A percentile compares a stretch with the other conserved stretches of the same genome.
phyloP scores from a whole-genome alignment of 1,284 basidiomycete species.

The Ceratobasidium papillatum region DNA sequence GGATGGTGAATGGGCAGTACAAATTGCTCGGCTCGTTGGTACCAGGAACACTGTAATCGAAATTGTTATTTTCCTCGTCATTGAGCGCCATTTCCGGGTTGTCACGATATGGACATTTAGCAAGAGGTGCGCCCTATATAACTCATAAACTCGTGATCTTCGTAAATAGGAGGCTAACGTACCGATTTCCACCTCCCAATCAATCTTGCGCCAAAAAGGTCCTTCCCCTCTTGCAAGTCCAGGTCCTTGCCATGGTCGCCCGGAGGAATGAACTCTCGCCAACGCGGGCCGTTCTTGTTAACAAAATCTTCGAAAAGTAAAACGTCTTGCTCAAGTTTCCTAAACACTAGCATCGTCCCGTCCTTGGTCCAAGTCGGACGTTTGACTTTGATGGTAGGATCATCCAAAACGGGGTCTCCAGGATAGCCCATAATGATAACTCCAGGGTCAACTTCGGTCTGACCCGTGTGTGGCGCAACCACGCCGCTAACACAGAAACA shows the following conservation, averaged over 20 bases:
- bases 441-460: conserved; percentile 24
- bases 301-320: conserved; percentile 46
- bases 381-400: background rate
- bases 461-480: background rate
- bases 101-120: conserved; percentile 44
- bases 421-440: conserved; percentile 39
- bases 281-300: conserved; percentile 33
- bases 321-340: conserved; percentile 52
- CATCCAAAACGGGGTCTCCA: conserved; percentile 23
- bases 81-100: conserved; percentile 42
- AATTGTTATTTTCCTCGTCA: conserved; percentile 47
- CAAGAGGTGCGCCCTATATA: conserved; percentile 51
- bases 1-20: conserved; percentile 51
- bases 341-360: conserved; percentile 52
- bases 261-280: background rate
- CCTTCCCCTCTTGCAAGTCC: conserved; percentile 41
- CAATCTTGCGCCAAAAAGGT: conserved; percentile 48
- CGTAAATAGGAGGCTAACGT: no score
- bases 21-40: conserved; percentile 24
- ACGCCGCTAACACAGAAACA: background rate
- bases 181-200: background rate
- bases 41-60: conserved; percentile 46
- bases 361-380: conserved; percentile 49
- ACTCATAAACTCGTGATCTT: no score
- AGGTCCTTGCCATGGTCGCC: background rate